Conservation (phyloP, 257 asterid genomes). For the Solanum stenotomum region DNA sequence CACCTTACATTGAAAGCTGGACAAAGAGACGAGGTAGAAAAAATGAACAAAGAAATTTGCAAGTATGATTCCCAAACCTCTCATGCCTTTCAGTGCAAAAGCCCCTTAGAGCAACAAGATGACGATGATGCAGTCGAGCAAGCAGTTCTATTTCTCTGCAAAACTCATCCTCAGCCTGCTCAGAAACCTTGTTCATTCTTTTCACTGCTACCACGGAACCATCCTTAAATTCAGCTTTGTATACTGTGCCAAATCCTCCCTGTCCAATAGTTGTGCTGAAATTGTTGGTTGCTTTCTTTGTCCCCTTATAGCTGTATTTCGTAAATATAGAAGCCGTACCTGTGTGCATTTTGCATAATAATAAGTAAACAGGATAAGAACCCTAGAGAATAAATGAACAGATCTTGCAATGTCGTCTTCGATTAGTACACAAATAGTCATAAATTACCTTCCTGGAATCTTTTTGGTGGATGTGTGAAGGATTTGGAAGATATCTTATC, state of each 20-base stretch:
- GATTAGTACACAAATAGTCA: neutral
- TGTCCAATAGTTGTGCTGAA: constrained; percentile 71
- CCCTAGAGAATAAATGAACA: neutral
- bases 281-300: constrained; percentile 73
- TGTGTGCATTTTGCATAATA: constrained; percentile 28
- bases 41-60: neutral
- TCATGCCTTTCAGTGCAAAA: constrained; percentile 66
- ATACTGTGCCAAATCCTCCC: constrained; percentile 93
- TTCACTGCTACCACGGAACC: constrained; percentile 70
- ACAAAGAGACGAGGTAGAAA: neutral
- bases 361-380: constrained; percentile 5
- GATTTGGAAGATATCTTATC: constrained; percentile 34
- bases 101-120: constrained; percentile 88
- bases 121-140: constrained; percentile 92
- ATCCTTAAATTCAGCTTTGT: constrained; percentile 71
- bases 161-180: constrained; percentile 91
- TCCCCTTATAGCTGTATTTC: constrained; percentile 85
- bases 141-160: constrained; percentile 85
- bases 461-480: constrained; percentile 40
- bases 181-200: constrained; percentile 75
- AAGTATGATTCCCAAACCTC: constrained; percentile 35
- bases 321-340: constrained; percentile 64
- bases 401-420: neutral
- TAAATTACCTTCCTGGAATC: constrained; percentile 58
- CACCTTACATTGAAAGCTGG: neutral